Evolutionary conservation across 352 stramenopile genomes (phyloP), one percentile per base, ranked within the genome.

Genomic region (Phytophthora foliorum): DNA sequence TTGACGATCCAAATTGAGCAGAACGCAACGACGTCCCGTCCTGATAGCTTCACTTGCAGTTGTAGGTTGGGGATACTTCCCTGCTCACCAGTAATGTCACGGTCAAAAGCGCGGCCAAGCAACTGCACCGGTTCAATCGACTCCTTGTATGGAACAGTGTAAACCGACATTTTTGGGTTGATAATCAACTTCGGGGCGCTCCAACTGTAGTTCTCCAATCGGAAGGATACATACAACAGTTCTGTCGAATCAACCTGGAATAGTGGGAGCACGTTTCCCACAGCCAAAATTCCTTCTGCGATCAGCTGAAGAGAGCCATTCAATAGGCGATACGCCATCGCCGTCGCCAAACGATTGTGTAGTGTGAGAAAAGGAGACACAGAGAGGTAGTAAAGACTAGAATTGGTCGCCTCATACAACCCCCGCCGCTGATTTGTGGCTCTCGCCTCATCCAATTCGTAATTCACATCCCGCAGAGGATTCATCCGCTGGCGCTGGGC

Each of bases 1-100:
- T 97, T 97, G 13, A 97, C 88, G 59, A 97, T 89, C 89, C 89
- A 97, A 5, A 97, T 83, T 11, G 88, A 93, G 59, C 88, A 95
- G 60, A 92, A 97, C 2, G 95, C 80, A n/a, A 93, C 80, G 4
- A 95, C 74, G 46, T 97, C 89, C 41, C 89, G 80, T 4, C 86
- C 89, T 17, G 77, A 84, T 3, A 94, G 59, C 55, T 97, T 97
- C 22, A 97, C 78, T 69, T 93, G 85, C 17, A 97, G 65, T 60
- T 95, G 89, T 17, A 97, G 52, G 39, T 94, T 91, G 1, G 89
- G 89, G 19, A 97, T 88, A 38, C 84, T 91, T 13, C 78, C 74
- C 67, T 97, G 86, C 42, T 94, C 85, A 61, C 83, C 82, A 51
- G 72, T 60, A 25, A 94, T 78, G 44, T 88, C 75, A 36, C 82